phyloP scores from a whole-genome alignment of 228 moss, liverwort and hornwort species.

The Sphagnum fallax region DNA sequence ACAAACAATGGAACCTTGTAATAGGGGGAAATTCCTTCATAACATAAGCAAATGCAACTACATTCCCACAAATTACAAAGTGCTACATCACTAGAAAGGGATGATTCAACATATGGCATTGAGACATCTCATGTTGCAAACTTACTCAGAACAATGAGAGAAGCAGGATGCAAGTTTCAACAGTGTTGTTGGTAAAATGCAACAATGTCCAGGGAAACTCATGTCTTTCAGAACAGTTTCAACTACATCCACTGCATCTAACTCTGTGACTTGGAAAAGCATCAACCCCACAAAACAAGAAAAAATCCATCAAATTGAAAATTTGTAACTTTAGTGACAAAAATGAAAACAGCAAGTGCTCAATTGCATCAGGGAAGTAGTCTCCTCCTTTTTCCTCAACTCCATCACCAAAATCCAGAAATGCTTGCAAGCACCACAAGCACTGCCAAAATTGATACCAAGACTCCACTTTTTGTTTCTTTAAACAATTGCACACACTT shows the following conservation, averaged over 20 bases:
- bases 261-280: slow-evolving; percentile 38
- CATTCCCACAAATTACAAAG: neutral
- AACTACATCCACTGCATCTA: slow-evolving; percentile 37
- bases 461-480: too few relatives aligned
- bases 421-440: too few relatives aligned
- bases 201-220: slow-evolving; percentile 14
- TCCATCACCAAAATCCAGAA: too few relatives aligned
- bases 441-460: too few relatives aligned
- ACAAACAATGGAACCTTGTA: neutral
- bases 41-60: neutral
- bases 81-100: neutral
- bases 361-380: too few relatives aligned
- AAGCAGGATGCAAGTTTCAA: slow-evolving; percentile 41
- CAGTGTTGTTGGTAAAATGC: slow-evolving; percentile 34
- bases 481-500: too few relatives aligned
- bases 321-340: too few relatives aligned
- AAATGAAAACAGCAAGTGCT: too few relatives aligned
- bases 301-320: too few relatives aligned
- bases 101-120: neutral
- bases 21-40: neutral
- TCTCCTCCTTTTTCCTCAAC: too few relatives aligned
- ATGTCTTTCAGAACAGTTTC: slow-evolving; percentile 28
- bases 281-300: neutral
- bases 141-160: slow-evolving; percentile 23
- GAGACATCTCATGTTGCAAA: neutral